These are phyloP conservation scores for Hydnomerulius pinastri DNA, from an alignment of 768 basidiomycete species.

Conservation along the genomic window DNA sequence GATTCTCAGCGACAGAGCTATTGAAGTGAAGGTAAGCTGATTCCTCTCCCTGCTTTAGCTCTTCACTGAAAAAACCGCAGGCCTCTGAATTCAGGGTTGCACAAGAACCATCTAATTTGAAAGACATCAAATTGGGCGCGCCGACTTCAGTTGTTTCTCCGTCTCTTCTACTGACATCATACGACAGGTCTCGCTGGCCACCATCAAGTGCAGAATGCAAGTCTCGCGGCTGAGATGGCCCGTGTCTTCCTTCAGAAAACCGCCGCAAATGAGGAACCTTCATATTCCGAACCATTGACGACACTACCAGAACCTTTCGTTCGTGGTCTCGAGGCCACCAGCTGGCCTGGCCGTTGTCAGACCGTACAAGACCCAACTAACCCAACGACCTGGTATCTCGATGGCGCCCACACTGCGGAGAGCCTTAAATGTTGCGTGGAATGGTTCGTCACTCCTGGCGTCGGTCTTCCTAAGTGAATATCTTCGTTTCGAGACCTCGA, in stretches of 20 bases:
- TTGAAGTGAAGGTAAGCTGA: constrained; percentile 58
- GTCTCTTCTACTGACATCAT: constrained; percentile 4
- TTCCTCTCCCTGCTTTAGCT: background rate
- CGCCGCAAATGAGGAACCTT: constrained; percentile 23
- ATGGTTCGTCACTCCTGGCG: constrained; percentile 77
- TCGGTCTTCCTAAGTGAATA: constrained; percentile 43
- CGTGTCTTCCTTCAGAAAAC: constrained; percentile 58
- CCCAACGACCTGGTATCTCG: constrained; percentile 80
- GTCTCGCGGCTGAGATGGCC: constrained; percentile 76
- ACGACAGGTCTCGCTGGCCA: constrained; percentile 73
- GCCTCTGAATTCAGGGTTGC: constrained; percentile 71
- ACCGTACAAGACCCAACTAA: constrained; percentile 63
- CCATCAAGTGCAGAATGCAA: constrained; percentile 89
- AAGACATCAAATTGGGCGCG: constrained; percentile 62
- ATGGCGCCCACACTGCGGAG: constrained; percentile 94
- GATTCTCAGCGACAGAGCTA: constrained; percentile 67
- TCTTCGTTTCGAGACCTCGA: constrained; percentile 1
- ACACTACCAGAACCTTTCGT: constrained; percentile 55
- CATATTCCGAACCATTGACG: constrained; percentile 7
- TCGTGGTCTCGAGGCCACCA: constrained; percentile 63
- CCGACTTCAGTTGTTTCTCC: background rate
- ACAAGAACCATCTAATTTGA: constrained; percentile 49
- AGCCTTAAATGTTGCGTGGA: constrained; percentile 84
- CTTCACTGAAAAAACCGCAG: constrained; percentile 33
- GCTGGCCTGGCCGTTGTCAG: constrained; percentile 97